Percentiles rank a stretch among this genome's conserved stretches.
phyloP scores from a whole-genome alignment of 306 rosid species.

The Cicer cuneatum region DNA sequence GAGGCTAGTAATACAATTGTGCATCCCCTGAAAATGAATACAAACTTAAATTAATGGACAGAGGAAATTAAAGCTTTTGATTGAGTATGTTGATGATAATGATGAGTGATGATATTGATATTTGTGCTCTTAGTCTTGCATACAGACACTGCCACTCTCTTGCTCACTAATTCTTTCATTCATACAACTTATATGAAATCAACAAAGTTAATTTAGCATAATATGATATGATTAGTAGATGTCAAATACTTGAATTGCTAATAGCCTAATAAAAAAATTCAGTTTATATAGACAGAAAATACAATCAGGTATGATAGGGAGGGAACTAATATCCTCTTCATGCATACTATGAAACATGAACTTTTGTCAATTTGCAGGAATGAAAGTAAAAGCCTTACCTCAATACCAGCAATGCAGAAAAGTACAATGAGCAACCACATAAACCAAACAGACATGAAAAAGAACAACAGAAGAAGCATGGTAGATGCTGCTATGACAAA shows the following conservation, averaged over 20 bases:
- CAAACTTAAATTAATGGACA: constrained; percentile 40
- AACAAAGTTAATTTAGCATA: constrained; percentile 33
- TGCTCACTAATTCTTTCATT: constrained; percentile 22
- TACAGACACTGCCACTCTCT: constrained; percentile 23
- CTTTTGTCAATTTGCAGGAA: constrained; percentile 28
- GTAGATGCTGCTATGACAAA: constrained; percentile 83
- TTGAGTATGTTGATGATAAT: constrained; percentile 13
- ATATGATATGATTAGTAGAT: constrained; percentile 36
- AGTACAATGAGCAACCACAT: constrained; percentile 91
- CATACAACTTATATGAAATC: constrained; percentile 26
- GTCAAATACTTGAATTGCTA: constrained; percentile 14
- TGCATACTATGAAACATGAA: constrained; percentile 32
- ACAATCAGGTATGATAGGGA: constrained; percentile 13
- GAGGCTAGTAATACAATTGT: constrained; percentile 68
- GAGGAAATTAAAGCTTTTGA: constrained; percentile 32
- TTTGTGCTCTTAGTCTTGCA: constrained; percentile 29
- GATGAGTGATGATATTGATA: constrained; percentile 4
- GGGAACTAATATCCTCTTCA: constrained; percentile 38
- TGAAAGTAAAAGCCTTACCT: constrained; percentile 61
- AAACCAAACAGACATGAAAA: constrained; percentile 98
- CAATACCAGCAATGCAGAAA: constrained; percentile 92
- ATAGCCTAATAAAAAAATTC: constrained; percentile 3
- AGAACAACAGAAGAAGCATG: constrained; percentile 79
- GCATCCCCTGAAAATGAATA: constrained; percentile 88
- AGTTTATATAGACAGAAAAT: constrained; percentile 31